Evolutionary conservation across 2,329 filamentous ascomycete species (phyloP).

Genomic region (Akanthomyces dipterigenus): DNA sequence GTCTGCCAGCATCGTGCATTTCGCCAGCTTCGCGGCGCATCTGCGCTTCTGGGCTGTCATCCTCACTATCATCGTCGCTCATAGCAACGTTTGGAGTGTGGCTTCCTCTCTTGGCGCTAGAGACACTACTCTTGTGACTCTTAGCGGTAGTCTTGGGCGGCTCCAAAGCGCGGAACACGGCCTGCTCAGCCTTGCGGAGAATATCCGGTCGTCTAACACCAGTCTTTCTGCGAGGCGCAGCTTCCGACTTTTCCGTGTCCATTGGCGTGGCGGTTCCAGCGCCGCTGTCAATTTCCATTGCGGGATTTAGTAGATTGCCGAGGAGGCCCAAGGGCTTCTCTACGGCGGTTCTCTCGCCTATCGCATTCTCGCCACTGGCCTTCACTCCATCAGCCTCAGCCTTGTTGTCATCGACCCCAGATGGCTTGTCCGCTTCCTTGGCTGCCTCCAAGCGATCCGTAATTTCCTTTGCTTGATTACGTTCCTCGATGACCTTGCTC

Average conservation of each 20-base stretch:
- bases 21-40: conserved; percentile 30
- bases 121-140: conserved; percentile 44
- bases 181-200: conserved; percentile 55
- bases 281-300: conserved; percentile 32
- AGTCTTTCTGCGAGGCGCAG: conserved; percentile 32
- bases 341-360: background rate
- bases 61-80: conserved; percentile 32
- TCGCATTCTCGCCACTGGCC: background rate
- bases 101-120: conserved; percentile 41
- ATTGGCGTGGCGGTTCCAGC: conserved; percentile 28
- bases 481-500: conserved; percentile 39
- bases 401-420: conserved; percentile 14
- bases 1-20: conserved; percentile 36
- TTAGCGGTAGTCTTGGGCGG: conserved; percentile 39
- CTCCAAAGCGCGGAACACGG: conserved; percentile 44
- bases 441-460: conserved; percentile 31
- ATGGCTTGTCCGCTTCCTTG: conserved; percentile 22
- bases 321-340: conserved; percentile 17
- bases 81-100: conserved; percentile 30
- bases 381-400: background rate
- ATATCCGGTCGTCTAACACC: conserved; percentile 51
- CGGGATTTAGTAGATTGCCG: conserved; percentile 36
- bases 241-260: conserved; percentile 36
- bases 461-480: conserved; percentile 35
- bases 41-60: conserved; percentile 34